Evolutionary conservation across 2,329 filamentous ascomycete species (phyloP), one percentile per base, ranked within the genome.

Genomic region (Colletotrichum sansevieriae): DNA sequence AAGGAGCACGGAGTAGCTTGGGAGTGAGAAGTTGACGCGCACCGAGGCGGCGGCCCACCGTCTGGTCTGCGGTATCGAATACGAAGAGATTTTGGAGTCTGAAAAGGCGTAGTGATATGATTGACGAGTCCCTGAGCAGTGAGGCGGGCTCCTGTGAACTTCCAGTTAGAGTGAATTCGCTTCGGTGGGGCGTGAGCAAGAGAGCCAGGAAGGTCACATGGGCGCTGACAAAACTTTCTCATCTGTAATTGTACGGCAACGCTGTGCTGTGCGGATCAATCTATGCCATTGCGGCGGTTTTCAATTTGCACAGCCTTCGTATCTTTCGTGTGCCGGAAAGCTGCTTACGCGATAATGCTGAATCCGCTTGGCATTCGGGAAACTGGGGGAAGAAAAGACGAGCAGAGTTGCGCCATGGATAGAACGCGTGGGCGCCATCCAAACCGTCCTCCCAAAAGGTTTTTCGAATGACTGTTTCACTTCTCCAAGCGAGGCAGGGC

Each of bases 11-110:
- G 35, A 11, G 33, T 11, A 33, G 29, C 52, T 55, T 55, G 52
- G 33, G 22, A 55, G 33, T 55, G 33, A 55, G 33, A 39, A 9
- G 18, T 55, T 55, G 52, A 55, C 33, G 52, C 52, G 52, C 35
- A 33, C 52, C 52, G 52, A 55, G 52, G 52, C 52, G 52, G 52
- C 35, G 33, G 52, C 52, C 52, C 52, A 55, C 35, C 33, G 52
- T 55, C 52, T 35, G 52, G 35, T 39, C 52, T 35, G 52, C 52
- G 52, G 5, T 15, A 22, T 55, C 5, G 25, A 20, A 15, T 39
- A 55, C 52, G 35, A 55, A 39, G 35, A 33, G 9, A 54, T 29
- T 37, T 3, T 3, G 10, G 12, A 20, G 3, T 55, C 18, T 35
- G 10, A 39, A 15, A 39, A 39, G 2, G 7, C 22, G 15, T 37